Percentiles rank a stretch among this genome's conserved stretches.
phyloP scores from a whole-genome alignment of 2,329 filamentous ascomycete species.

The Penicillium sp. region DNA sequence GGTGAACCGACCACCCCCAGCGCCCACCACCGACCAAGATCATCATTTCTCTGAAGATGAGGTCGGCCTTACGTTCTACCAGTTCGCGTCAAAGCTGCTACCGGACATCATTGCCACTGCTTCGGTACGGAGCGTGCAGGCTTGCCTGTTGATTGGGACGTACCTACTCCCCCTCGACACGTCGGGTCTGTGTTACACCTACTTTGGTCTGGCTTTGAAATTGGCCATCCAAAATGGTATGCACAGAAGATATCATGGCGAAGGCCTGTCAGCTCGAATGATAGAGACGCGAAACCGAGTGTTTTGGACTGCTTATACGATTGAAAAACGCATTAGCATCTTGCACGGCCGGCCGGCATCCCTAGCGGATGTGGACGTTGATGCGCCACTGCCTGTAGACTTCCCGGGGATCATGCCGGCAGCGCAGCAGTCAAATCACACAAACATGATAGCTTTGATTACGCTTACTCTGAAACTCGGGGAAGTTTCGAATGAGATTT shows the following conservation, averaged over 20 bases:
- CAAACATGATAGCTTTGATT: slow-evolving; percentile 51
- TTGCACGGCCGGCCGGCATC: slow-evolving; percentile 60
- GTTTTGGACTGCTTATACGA: slow-evolving; percentile 60
- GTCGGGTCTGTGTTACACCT: slow-evolving; percentile 59
- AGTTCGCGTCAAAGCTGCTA: slow-evolving; percentile 56
- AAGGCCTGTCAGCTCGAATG: slow-evolving; percentile 50
- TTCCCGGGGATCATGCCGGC: slow-evolving; percentile 47
- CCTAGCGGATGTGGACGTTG: slow-evolving; percentile 55
- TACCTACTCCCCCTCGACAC: slow-evolving; percentile 59
- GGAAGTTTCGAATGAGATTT: slow-evolving; percentile 44
- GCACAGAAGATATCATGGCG: slow-evolving; percentile 55
- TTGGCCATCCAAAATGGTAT: slow-evolving; percentile 63
- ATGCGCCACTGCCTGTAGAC: slow-evolving; percentile 55
- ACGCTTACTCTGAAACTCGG: slow-evolving; percentile 47
- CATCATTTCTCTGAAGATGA: slow-evolving; percentile 53
- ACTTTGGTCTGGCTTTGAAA: slow-evolving; percentile 58
- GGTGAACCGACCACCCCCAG: slow-evolving; percentile 33
- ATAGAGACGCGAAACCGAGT: slow-evolving; percentile 58
- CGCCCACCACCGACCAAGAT: slow-evolving; percentile 31
- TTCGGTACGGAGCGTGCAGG: slow-evolving; percentile 60
- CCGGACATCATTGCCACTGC: slow-evolving; percentile 60
- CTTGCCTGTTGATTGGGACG: slow-evolving; percentile 58
- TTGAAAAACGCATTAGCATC: slow-evolving; percentile 60
- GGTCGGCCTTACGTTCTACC: slow-evolving; percentile 59
- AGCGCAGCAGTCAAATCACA: slow-evolving; percentile 46